Conservation (phyloP, 495 filamentous ascomycete genomes). For the Penicillium maclennaniae region DNA sequence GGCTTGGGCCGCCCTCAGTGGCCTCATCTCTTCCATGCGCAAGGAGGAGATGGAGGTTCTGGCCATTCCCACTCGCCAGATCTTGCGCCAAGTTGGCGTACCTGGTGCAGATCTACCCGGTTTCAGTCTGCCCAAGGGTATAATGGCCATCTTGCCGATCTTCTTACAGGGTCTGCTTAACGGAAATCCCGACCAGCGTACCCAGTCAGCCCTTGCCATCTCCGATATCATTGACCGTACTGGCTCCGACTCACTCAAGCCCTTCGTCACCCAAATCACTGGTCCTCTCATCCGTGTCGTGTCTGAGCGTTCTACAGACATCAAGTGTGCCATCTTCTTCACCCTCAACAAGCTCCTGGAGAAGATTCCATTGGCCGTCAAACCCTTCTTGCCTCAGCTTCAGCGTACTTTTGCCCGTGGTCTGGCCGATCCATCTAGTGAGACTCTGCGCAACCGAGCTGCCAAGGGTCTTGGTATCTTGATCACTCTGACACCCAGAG, state of each 20-base stretch:
- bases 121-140: constrained; percentile 92
- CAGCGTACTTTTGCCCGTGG: constrained; percentile 96
- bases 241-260: constrained; percentile 74
- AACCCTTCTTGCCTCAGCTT: constrained; percentile 94
- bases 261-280: constrained; percentile 95
- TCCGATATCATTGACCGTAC: constrained; percentile 94
- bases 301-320: constrained; percentile 88
- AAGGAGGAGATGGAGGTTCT: constrained; percentile 98
- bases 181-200: constrained; percentile 85
- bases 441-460: constrained; percentile 77
- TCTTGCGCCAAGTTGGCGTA: constrained; percentile 81
- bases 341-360: constrained; percentile 93
- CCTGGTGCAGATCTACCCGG: constrained; percentile 80
- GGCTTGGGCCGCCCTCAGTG: constrained; percentile 84
- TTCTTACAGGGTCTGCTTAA: constrained; percentile 98
- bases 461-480: constrained; percentile 95
- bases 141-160: constrained; percentile 93
- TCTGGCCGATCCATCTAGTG: constrained; percentile 88
- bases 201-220: constrained; percentile 86
- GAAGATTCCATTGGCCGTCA: constrained; percentile 93
- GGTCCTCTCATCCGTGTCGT: constrained; percentile 96
- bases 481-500: constrained; percentile 91
- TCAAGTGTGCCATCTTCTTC: constrained; percentile 87
- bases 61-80: constrained; percentile 79
- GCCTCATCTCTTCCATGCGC: constrained; percentile 80